Evolutionary conservation across 106 monocot genomes (phyloP), one percentile per base, ranked within the genome.

Genomic region (Dendrobium catenatum): DNA sequence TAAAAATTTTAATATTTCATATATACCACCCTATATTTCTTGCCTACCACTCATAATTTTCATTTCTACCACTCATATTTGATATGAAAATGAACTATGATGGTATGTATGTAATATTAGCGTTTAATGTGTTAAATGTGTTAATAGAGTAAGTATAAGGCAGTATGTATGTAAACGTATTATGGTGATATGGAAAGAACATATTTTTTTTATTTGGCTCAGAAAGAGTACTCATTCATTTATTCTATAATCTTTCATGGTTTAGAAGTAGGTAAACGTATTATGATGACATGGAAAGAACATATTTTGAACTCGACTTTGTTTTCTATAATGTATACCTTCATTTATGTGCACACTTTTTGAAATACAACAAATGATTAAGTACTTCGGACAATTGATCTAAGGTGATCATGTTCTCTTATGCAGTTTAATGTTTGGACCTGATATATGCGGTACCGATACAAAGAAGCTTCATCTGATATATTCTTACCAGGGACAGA

Each of bases 381-480:
- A 73, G 11, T 17, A 13, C 15, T 41, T 43, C 17, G 19, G 43
- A 74, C 13, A 19, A 43, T 6, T 42, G 19, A 20, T n/a, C 74
- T 74, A n/a, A 74, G 1, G 43, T 74, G 20, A 20, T 74, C 19
- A 74, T 42, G 42, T 19, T 74, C n/a, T 33, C 9, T 81, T 42
- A 13, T 88, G 86, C 89, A 98, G 98, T 84, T 83, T 98, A 42
- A 98, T 98, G 98, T 93, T 98, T 78, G 98, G 98, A 33, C 98
- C 98, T 46, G 98, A 98, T 83, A 81, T 98, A 83, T 98, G 98
- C 84, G 98, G 98, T 61, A 93, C 95, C 26, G 92, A 98, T 77
- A 95, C 92, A 74, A 98, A 98, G 87, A 98, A 98, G 84, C 90
- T 98, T 80, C 97, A 98, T 86, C 81, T 93, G 18, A 98, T 98